Conservation (phyloP, 2,329 filamentous ascomycete genomes). For the Lachnellula occidentalis region DNA sequence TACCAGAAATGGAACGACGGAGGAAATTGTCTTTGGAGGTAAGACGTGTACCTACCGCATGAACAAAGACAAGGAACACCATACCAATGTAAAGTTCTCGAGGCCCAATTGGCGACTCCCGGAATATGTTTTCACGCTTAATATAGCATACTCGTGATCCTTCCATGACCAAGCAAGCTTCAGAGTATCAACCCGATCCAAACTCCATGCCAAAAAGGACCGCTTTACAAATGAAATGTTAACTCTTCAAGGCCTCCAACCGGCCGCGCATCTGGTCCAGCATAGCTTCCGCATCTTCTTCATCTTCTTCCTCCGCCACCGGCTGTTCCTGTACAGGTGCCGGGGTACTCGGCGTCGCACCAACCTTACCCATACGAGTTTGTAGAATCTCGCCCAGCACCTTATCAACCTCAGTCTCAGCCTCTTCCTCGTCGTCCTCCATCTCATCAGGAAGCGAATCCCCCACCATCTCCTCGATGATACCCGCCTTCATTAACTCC, state of each 20-base stretch:
- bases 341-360: constrained; percentile 50
- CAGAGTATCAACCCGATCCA: background rate
- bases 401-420: constrained; percentile 83
- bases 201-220: constrained; percentile 9
- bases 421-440: constrained; percentile 69
- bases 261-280: constrained; percentile 91
- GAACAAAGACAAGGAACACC: too few relatives aligned
- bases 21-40: too few relatives aligned
- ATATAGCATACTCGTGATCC: too few relatives aligned
- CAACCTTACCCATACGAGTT: constrained; percentile 66
- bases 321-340: constrained; percentile 46
- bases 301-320: constrained; percentile 60
- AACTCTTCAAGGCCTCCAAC: constrained; percentile 87
- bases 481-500: constrained; percentile 89
- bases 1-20: too few relatives aligned
- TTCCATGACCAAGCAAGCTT: too few relatives aligned
- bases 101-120: too few relatives aligned
- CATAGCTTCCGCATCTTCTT: constrained; percentile 83
- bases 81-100: too few relatives aligned
- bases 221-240: constrained; percentile 1
- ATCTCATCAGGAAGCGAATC: constrained; percentile 76
- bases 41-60: too few relatives aligned
- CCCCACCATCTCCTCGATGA: constrained; percentile 96
- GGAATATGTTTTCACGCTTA: too few relatives aligned
- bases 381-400: constrained; percentile 86